Base-by-base conservation (phyloP, 2,329 filamentous ascomycete species). In the Aspergillus tubingensis region DNA sequence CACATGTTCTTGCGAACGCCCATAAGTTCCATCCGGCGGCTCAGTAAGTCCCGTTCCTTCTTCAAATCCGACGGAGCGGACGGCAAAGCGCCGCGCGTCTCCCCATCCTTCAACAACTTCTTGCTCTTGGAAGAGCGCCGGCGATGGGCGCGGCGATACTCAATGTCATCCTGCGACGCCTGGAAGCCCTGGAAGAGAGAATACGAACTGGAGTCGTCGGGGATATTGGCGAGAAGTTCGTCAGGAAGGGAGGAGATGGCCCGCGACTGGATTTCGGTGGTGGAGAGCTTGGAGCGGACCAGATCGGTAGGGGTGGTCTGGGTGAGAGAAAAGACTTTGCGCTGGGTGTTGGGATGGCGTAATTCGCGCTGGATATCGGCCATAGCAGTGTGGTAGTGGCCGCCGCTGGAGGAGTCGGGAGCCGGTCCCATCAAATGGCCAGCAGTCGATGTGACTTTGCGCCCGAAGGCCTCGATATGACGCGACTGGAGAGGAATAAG, bases 121-220 rank as follows among this genome's bases (percentile, higher is more conserved):
- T 92, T 87, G 2, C 89, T 88, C 65, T 91, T 86, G 7, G 91
- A 91, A 44, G 87, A 85, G 62, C 87, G 86, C 68, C 91, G 85
- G 55, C 88, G 80, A 65, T 85, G 86, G 67, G 87, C 85, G 74
- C 89, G 91, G 73, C 89, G 88, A 66, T 85, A 86, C 64, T 89
- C 86, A 56, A 72, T 76, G 57, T 80, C 81, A 51, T 82, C 79
- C 59, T 95, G 83, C 65, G 88, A 93, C 51, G 94, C 95, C 79
- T 96, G 89, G 77, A 99, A 99, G 66, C 95, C 95, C 76, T 99
- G 91, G 76, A 99, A 98, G 48, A 99, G 83, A 43, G 93, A 97
- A 79, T 96, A 99, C 15, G 88, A 82, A 77, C 91, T 96, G 21
- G 89, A 88, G 73, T 89, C 85, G 62, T 96, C 92, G 67, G 95